Evolutionary conservation across 352 stramenopile genomes (phyloP), one percentile per base, ranked within the genome.

Genomic region (Phytophthora parvispora): DNA sequence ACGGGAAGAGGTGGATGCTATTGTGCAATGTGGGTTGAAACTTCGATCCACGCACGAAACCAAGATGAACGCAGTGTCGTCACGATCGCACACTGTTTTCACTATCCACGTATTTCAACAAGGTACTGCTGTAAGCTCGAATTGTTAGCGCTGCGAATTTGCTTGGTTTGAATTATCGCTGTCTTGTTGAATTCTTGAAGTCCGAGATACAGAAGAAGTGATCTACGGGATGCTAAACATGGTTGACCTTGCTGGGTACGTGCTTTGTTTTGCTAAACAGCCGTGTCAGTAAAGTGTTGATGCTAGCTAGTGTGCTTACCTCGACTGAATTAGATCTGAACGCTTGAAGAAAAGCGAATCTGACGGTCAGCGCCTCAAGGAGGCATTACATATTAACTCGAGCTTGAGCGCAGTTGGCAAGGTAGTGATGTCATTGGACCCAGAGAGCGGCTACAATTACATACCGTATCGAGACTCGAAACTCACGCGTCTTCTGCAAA

Each of bases 41-140:
- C 68, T 98, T 31, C 84, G 95, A 2, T 91, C 95, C 15, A 98
- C 94, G 0, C 88, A 98, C 68, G 91, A 96, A 75, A 98, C 93
- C 22, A 97, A 97, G 64, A 97, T 98, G 89, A 98, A 98, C 59
- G 86, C 91, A 2, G 80, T 97, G 8, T 97, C 92, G 1, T 98
- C 92, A 6, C 86, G 88, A 1, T 96, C 88, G 13, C 88, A 96
- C 69, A 96, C 88, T 0, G 88, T 96, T n/a, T 96, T 96, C 63
- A 94, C 88, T 1, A 93, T 96, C 60, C 88, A 94, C 59, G 76
- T 93, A 22, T 96, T 96, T 53, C 88, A 96, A 45, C 88, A 93
- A 68, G 87, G 88, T 94, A 38, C 15, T 70, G 27, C 13, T 53
- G 5, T 12, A 31, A 25, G 16, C 3, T 20, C 9, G 3, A 6